These are phyloP conservation scores for Chrysanthemum makinoi DNA, from an alignment of 129 eudicot species.

Conservation along the genomic window DNA sequence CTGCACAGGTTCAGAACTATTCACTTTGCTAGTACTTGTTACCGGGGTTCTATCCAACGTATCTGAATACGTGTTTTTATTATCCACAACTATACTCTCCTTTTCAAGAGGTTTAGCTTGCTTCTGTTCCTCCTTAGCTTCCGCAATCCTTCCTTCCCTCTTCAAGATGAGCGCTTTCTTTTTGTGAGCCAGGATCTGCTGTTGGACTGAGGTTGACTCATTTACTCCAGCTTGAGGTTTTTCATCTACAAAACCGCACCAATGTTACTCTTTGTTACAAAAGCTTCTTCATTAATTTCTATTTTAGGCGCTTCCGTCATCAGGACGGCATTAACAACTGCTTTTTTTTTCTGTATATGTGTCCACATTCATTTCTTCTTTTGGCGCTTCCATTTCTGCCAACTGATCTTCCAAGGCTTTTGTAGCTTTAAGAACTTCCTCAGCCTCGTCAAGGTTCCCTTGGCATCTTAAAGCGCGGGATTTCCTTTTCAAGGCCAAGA, in stretches of 20 bases:
- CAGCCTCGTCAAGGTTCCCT: constrained; percentile 72
- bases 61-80: constrained; percentile 7
- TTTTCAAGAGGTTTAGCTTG: constrained; percentile 81
- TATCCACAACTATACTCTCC: constrained; percentile 7
- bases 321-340: constrained; percentile 15
- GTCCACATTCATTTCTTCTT: constrained; percentile 28
- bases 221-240: constrained; percentile 28
- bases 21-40: constrained; percentile 27
- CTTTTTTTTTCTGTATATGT: background rate
- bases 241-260: constrained; percentile 25
- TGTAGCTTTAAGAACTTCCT: constrained; percentile 61
- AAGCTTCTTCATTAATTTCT: constrained; percentile 6
- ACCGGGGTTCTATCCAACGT: constrained; percentile 35
- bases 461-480: constrained; percentile 77
- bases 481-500: constrained; percentile 75
- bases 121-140: constrained; percentile 83
- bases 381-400: constrained; percentile 60
- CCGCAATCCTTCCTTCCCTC: constrained; percentile 78
- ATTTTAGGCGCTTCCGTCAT: constrained; percentile 27
- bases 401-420: constrained; percentile 63
- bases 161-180: constrained; percentile 70
- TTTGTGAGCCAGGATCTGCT: constrained; percentile 73
- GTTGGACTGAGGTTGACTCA: constrained; percentile 37
- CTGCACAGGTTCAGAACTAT: constrained; percentile 14
- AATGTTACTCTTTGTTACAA: background rate